Evolutionary conservation across 768 basidiomycete species (phyloP), one percentile per base, ranked within the genome.

Genomic region (Termitomyces eurrhizus): DNA sequence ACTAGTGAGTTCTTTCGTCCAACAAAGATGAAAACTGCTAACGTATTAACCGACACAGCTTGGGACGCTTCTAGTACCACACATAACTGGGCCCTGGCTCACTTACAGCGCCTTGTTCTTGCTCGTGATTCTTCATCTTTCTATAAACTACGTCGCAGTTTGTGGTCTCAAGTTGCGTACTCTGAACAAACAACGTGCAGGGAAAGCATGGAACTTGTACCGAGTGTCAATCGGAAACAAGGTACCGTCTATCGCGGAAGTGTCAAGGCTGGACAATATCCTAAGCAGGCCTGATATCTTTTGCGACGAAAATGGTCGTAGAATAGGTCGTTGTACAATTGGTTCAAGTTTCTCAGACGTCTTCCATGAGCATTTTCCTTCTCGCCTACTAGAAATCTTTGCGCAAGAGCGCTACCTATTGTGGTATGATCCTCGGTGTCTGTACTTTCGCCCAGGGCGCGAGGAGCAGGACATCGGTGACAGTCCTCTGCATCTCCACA

Each of bases 141-240:
- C 70, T 16, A 74, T 83, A 49, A 89, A 90, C 65, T 87, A 85
- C 64, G 61, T 80, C 16, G 88, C 81, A 13, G 84, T 90, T 14
- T 79, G 81, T 11, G 81, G 81, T 0, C 76, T 90, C 24, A 77
- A 77, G 9, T 72, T 89, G 37, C 80, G 82, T 33, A 75, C 84
- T 1, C 74, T 88, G 29, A 89, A 88, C 62, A 78, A 81, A 32
- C 86, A 88, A 69, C 80, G 88, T 2, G 72, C 82, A 0, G 73
- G 71, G 29, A 75, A 87, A 44, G 77, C 79, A 9, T 89, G 86
- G 86, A 65, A 72, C 7, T 56, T 65, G 1, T 85, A 77, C 66
- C 65, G 75, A 42, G 62, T 60, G 52, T 66, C 70, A 13, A 26
- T 36, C 14, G 39, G 62, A 53, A 56, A 36, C 8, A 56, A 58